Evolutionary conservation across 176 grass and related monocot species (phyloP), one percentile per base, ranked within the genome.

Genomic region (Lolium multiflorum): DNA sequence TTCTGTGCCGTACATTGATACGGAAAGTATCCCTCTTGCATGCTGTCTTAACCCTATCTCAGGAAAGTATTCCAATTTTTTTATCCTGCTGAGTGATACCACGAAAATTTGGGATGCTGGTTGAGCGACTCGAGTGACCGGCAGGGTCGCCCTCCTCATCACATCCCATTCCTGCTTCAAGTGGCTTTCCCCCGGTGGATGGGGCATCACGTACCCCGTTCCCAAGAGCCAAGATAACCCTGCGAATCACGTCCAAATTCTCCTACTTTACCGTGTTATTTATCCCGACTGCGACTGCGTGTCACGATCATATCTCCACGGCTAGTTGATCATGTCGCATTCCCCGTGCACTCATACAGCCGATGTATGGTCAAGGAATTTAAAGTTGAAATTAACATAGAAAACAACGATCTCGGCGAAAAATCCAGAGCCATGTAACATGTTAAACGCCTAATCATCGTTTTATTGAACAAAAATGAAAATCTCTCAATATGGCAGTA

Each of bases 211-310:
- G 3, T 76, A 80, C 66, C 52, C 0, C 18, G 31, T 2, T 24
- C 3, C 22, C 16, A 66, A 66, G 63, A 35, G 13, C 63, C 25
- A 14, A 74, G 87, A 89, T 83, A 86, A 76, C 69, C 22, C 16
- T 7, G 14, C 44, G 83, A 86, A 90, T 86, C 83, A n/a, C 61
- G 51, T 86, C 78, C 64, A 20, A 60, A 58, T 49, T 85, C 44
- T 17, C 38, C 7, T 76, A 1, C 67, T 84, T 85, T 74, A 71
- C 54, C 4, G 8, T 56, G 47, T 58, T 70, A 56, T 50, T 13
- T 69, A 6, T 60, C 51, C 38, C 7, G 37, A 76, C 11, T 5
- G 39, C n/a, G 26, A 77, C 60, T 57, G 22, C 78, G 9, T 31
- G 24, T 28, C 65, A 2, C n/a, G 17, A 57, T 55, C 41, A 17